phyloP scores from a whole-genome alignment of 768 basidiomycete species.

The Lentinula guzmanii region DNA sequence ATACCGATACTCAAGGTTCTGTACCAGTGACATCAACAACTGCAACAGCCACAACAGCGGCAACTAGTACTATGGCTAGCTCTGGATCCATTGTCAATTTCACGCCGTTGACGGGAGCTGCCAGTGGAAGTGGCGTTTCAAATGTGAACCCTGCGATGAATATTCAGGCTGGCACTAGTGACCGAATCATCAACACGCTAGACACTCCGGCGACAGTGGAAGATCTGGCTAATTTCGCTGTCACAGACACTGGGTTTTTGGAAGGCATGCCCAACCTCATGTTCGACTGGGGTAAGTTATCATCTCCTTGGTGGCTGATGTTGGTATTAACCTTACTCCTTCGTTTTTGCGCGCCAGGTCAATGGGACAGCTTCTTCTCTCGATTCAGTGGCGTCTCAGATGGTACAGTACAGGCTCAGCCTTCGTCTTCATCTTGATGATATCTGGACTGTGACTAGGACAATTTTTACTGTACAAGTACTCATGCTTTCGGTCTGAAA shows the following conservation, averaged over 20 bases:
- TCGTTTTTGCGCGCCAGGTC: slow-evolving; percentile 35
- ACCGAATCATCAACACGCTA: slow-evolving; percentile 73
- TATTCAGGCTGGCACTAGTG: slow-evolving; percentile 30
- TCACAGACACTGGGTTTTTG: slow-evolving; percentile 63
- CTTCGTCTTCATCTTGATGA: background rate
- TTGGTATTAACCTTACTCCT: background rate
- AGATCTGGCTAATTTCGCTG: slow-evolving; percentile 56
- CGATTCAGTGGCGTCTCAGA: slow-evolving; percentile 31
- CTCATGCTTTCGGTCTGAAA: too few relatives aligned
- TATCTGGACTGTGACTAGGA: too few relatives aligned
- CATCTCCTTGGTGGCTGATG: slow-evolving; percentile 7
- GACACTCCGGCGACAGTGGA: slow-evolving; percentile 53
- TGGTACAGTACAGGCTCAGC: background rate
- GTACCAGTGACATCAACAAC: slow-evolving; percentile 47
- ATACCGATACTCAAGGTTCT: slow-evolving; percentile 38
- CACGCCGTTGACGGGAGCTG: slow-evolving; percentile 36
- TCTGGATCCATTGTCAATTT: slow-evolving; percentile 47
- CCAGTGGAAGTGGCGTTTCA: slow-evolving; percentile 27
- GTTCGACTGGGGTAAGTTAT: slow-evolving; percentile 77
- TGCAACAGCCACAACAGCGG: slow-evolving; percentile 47
- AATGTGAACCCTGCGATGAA: slow-evolving; percentile 82
- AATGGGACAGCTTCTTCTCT: slow-evolving; percentile 81
- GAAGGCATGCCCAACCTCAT: slow-evolving; percentile 79
- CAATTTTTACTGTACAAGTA: too few relatives aligned
- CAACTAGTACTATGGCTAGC: slow-evolving; percentile 16